Base-by-base conservation (phyloP, 2,329 filamentous ascomycete genomes). In the Ophiostoma populinum region DNA sequence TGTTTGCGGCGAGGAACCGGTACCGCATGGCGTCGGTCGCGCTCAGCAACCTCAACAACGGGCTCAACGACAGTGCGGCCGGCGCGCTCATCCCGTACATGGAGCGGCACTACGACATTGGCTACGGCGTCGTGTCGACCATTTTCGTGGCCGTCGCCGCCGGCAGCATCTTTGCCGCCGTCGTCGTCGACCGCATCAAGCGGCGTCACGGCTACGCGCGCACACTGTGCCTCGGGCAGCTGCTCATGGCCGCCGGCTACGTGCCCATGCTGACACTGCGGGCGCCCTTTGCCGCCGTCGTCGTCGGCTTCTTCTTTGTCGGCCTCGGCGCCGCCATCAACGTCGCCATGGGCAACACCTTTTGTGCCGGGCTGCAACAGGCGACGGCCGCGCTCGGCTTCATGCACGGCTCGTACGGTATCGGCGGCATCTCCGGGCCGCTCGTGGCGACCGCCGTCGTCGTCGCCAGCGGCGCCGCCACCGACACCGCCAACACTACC, bases 21-120 rank as follows among this genome's bases (percentile, higher is more conserved):
- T 86, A 67, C 56, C 62, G 80, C 22, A 59, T 86, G 18, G 49
- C 75, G 8, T 64, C 70, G 9, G 63, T 67, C 11, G 82, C 76
- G 43, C 48, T 79, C 28, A 66, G 75, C 41, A 76, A 69, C 39
- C 65, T 90, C 41, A 63, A 65, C 3, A 75, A 76, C 46, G 83
- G 80, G 0, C 55, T 90, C 39, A 80, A 71, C 45, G 83, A 92
- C 52, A 70, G 73, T 27, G 75, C 78, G 0, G 71, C 80, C 2
- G 82, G 82, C 48, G 80, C 81, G 9, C 49, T 90, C 38, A 80
- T 92, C 45, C 81, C 82, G 0, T 83, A 83, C 48, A 79, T 92
- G 53, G 79, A 87, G 51, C 62, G 65, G 29, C 53, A 79, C 46
- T 92, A 87, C 49, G 45, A 63, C 39, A 81, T 90, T 37, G 76